Percentiles rank a stretch among this genome's conserved stretches.
phyloP scores from a whole-genome alignment of 1,284 basidiomycete species.

The Papiliotrema nemorosa region DNA sequence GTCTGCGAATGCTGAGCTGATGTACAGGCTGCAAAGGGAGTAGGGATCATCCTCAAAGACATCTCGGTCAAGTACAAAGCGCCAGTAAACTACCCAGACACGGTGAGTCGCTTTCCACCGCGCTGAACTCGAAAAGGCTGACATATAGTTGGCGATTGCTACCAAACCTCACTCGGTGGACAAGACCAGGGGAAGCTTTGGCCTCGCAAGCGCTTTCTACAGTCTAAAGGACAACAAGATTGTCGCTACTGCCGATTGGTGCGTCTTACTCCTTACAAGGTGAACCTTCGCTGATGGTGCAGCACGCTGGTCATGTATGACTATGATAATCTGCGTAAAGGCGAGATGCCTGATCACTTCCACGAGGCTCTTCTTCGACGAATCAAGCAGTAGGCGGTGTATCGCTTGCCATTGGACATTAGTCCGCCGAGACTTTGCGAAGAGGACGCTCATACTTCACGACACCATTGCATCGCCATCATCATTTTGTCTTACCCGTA shows the following conservation, averaged over 20 bases:
- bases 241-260: slow-evolving; percentile 37
- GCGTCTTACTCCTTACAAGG: slow-evolving; percentile 3
- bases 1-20: neutral
- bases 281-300: neutral
- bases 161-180: slow-evolving; percentile 32
- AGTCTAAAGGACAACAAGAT: slow-evolving; percentile 36
- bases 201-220: slow-evolving; percentile 34
- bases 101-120: slow-evolving; percentile 20
- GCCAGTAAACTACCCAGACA: slow-evolving; percentile 47
- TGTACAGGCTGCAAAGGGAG: slow-evolving; percentile 13
- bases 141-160: slow-evolving; percentile 36
- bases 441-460: no score
- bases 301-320: slow-evolving; percentile 47
- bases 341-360: slow-evolving; percentile 34
- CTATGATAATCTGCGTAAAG: slow-evolving; percentile 38
- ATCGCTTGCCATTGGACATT: no score
- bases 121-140: slow-evolving; percentile 2
- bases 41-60: slow-evolving; percentile 40
- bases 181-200: slow-evolving; percentile 33
- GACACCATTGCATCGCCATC: no score
- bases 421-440: no score
- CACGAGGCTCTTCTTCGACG: slow-evolving; percentile 22
- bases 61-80: slow-evolving; percentile 32
- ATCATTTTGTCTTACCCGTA: neutral
- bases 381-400: slow-evolving; percentile 1